Evolutionary conservation across 805 yeast species (phyloP).

Genomic region (Isabelozyma gotoi): DNA sequence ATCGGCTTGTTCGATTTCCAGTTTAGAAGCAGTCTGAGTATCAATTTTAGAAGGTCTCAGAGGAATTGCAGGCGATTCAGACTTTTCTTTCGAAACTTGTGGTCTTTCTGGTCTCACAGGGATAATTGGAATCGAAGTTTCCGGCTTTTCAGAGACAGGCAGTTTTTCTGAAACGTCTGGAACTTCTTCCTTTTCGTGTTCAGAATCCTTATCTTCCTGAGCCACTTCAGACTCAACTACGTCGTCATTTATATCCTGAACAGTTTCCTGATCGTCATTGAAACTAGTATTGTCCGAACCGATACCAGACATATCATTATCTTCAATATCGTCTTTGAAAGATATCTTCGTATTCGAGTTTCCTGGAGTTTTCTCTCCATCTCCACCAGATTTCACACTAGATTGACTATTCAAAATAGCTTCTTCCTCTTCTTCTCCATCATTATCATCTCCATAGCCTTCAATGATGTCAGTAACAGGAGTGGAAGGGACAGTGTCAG

Average conservation of each 20-base stretch:
- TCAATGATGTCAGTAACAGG: background rate
- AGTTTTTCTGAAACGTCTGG: too few species aligned
- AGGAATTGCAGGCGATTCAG: too few species aligned
- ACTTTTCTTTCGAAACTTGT: too few species aligned
- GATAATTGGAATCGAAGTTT: background rate
- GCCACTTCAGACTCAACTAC: background rate
- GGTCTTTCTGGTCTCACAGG: background rate
- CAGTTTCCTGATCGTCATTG: conserved; percentile 31
- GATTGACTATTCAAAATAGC: background rate
- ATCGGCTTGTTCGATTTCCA: too few species aligned
- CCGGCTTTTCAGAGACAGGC: too few species aligned
- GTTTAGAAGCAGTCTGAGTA: background rate
- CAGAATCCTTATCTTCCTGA: background rate
- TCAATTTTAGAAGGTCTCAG: too few species aligned
- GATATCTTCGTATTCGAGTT: conserved; percentile 26
- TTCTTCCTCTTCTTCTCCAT: background rate
- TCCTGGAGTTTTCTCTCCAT: conserved; percentile 35
- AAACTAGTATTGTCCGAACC: conserved; percentile 22
- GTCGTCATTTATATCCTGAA: conserved; percentile 25
- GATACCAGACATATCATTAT: conserved; percentile 9
- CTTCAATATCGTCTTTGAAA: conserved; percentile 24
- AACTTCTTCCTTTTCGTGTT: too few species aligned
- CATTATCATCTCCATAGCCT: background rate
- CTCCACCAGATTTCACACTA: conserved; percentile 1
- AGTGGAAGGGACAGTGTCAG: background rate